Conservation (phyloP, 345 rosid species). For the Brassica incana region DNA sequence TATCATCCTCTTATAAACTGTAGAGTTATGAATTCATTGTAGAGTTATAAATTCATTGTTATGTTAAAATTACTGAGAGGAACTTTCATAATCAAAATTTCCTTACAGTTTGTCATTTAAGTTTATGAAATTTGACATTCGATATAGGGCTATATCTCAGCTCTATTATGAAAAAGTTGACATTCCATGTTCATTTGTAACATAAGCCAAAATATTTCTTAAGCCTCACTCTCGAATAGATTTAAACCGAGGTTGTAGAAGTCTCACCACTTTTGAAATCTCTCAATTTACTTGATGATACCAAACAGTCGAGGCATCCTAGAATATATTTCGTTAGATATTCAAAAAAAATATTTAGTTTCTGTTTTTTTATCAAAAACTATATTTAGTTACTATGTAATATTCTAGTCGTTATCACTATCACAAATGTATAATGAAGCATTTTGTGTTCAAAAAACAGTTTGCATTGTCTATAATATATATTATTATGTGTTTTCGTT, state of each 20-base stretch:
- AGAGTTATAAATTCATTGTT: neutral
- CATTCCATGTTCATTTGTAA: neutral
- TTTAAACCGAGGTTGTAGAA: neutral
- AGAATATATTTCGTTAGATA: neutral
- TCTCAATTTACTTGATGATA: neutral
- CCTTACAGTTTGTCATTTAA: neutral
- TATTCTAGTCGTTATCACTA: too few species aligned
- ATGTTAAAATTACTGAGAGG: neutral
- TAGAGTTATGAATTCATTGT: too few species aligned
- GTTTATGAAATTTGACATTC: neutral
- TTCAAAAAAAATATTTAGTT: too few species aligned
- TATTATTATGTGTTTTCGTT: neutral
- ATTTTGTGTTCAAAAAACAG: too few species aligned
- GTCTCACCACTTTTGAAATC: too few species aligned
- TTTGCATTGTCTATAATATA: neutral
- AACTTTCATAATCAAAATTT: neutral
- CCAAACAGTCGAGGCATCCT: neutral
- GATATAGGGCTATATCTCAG: neutral
- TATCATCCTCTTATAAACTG: too few species aligned
- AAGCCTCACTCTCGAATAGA: neutral
- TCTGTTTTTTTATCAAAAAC: too few species aligned
- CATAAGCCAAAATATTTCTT: too few species aligned
- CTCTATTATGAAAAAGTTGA: too few species aligned
- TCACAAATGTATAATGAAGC: neutral
- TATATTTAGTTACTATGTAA: too few species aligned